Evolutionary conservation across 306 rosid genomes (phyloP).

Genomic region (Rosa lucieae): DNA sequence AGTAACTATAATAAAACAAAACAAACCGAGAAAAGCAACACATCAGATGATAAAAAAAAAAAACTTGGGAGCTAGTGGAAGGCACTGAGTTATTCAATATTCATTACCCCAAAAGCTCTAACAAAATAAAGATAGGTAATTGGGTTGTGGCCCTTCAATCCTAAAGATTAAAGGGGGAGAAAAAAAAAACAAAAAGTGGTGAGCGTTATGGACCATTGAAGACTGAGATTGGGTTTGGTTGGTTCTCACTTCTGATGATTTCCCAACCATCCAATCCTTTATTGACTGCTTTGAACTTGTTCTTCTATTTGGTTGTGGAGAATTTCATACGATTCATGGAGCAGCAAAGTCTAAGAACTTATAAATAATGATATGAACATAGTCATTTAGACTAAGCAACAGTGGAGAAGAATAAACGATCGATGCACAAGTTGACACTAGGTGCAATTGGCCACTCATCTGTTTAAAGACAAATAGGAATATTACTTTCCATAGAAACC

Average conservation of each 20-base stretch:
- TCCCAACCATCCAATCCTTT: neutral
- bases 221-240: constrained; percentile 7
- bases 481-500: neutral
- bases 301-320: neutral
- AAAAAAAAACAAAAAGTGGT: neutral
- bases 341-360: neutral
- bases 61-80: too few species aligned
- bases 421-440: neutral
- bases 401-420: neutral
- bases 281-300: neutral
- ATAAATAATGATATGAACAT: neutral
- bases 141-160: neutral
- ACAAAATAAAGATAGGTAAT: too few species aligned
- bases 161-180: neutral
- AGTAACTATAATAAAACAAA: too few species aligned
- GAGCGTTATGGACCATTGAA: constrained; percentile 16
- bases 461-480: neutral
- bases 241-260: neutral
- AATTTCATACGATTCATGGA: neutral
- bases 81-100: too few species aligned
- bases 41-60: too few species aligned
- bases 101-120: too few species aligned
- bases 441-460: neutral
- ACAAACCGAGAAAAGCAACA: too few species aligned
- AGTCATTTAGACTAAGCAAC: neutral